Evolutionary conservation across 371 early-diverging fungal species (phyloP).

Genomic region (Apophysomyces sp.): DNA sequence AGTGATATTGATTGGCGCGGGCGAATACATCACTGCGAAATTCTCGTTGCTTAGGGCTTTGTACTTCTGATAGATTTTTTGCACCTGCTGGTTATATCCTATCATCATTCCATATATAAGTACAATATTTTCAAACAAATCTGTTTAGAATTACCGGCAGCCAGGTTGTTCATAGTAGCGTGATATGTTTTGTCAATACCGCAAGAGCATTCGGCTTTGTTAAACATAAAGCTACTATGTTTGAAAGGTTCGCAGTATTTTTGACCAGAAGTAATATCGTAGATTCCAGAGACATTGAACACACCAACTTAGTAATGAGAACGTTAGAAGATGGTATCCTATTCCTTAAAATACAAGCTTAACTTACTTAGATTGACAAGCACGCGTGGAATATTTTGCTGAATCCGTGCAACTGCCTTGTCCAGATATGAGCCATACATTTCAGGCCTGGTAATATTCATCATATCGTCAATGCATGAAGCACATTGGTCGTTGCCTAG

Average conservation of each 20-base stretch:
- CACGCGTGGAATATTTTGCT: slow-evolving; percentile 5
- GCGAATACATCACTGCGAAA: slow-evolving; percentile 27
- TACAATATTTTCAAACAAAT: too few species aligned
- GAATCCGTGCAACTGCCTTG: slow-evolving; percentile 3
- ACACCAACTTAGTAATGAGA: too few species aligned
- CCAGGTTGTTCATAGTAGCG: too few species aligned
- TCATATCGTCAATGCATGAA: slow-evolving; percentile 6
- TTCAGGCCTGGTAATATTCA: slow-evolving; percentile 11
- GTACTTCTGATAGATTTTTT: slow-evolving; percentile 21
- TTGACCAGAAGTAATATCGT: too few species aligned
- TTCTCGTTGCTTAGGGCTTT: slow-evolving; percentile 13
- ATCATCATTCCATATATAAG: background rate
- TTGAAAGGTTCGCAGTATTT: too few species aligned
- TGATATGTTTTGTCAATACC: too few species aligned
- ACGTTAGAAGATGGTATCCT: too few species aligned
- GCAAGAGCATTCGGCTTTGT: too few species aligned
- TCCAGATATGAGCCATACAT: slow-evolving; percentile 10
- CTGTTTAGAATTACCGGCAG: too few species aligned
- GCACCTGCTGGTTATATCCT: background rate
- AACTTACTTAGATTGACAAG: slow-evolving; percentile 16
- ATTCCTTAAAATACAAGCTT: too few species aligned
- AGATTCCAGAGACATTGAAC: too few species aligned
- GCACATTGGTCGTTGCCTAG: slow-evolving; percentile 20
- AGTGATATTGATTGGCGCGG: slow-evolving; percentile 17
- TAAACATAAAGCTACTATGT: too few species aligned